Percentiles rank a stretch among this genome's conserved stretches.
Conservation (phyloP, 768 basidiomycete genomes). For the Mycena albidolilacea region DNA sequence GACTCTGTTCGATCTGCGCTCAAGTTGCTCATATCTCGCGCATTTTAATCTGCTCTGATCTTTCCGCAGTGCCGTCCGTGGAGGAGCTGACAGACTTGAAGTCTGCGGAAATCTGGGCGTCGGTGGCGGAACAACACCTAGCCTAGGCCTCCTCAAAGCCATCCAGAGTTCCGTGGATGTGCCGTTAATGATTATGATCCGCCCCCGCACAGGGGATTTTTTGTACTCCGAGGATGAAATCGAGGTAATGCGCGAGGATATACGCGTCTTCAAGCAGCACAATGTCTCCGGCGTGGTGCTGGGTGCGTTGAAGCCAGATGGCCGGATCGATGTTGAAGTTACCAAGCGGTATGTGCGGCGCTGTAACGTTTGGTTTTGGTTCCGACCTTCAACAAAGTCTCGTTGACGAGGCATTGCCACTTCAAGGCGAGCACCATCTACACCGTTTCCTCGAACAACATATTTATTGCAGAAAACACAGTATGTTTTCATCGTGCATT, state of each 20-base stretch:
- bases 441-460: not conserved
- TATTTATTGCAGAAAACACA: conserved; percentile 14
- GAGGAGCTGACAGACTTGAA: conserved; percentile 84
- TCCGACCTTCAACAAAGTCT: conserved; percentile 33
- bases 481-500: conserved; percentile 49
- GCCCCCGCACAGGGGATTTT: conserved; percentile 87
- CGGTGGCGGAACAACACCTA: conserved; percentile 90
- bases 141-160: conserved; percentile 76
- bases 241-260: conserved; percentile 83
- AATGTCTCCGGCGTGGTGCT: conserved; percentile 79
- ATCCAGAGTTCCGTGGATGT: conserved; percentile 65
- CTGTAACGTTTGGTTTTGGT: conserved; percentile 18
- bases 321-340: conserved; percentile 70
- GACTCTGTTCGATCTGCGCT: conserved; percentile 83
- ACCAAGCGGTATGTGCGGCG: conserved; percentile 65
- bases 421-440: conserved; percentile 35
- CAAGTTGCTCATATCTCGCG: conserved; percentile 55
- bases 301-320: conserved; percentile 70
- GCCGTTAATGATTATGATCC: conserved; percentile 86
- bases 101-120: conserved; percentile 77
- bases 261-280: conserved; percentile 69
- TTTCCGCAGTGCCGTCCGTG: conserved; percentile 71
- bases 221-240: conserved; percentile 78
- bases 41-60: conserved; percentile 23
- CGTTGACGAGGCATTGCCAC: conserved; percentile 41